Percentiles rank a stretch among this genome's conserved stretches.
These are phyloP conservation scores for Xylariomycetidae sp. DNA, from an alignment of 2,329 filamentous ascomycete genomes.

Conservation along the genomic window DNA sequence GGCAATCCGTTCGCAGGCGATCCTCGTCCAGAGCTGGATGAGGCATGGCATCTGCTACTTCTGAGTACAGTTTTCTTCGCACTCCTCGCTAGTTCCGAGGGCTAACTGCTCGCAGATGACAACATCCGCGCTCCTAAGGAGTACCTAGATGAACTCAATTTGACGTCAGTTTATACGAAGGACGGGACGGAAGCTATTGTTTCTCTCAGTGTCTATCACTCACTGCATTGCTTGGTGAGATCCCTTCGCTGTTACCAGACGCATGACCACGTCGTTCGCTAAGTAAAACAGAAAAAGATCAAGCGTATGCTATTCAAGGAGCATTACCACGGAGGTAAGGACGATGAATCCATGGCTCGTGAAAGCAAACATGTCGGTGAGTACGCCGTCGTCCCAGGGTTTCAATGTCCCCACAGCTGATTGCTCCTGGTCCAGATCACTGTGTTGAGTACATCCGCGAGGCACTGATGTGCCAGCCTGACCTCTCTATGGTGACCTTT, in stretches of 20 bases:
- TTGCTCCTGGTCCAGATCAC: conserved; percentile 4
- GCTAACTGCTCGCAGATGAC: conserved; percentile 1
- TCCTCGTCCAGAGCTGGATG: conserved; percentile 4
- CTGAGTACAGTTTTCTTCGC: not conserved
- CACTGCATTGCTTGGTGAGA: conserved; percentile 5
- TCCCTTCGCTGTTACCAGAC: too few species aligned
- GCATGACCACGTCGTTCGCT: not conserved
- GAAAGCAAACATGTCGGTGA: conserved; percentile 5
- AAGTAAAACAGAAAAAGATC: conserved; percentile 3
- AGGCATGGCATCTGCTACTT: conserved; percentile 7
- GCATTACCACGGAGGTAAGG: conserved; percentile 4
- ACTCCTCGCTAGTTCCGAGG: not conserved
- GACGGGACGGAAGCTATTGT: conserved; percentile 6
- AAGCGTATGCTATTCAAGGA: conserved; percentile 8
- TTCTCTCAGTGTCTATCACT: conserved; percentile 6
- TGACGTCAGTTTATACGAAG: conserved; percentile 6
- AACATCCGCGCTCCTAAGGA: conserved; percentile 6
- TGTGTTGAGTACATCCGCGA: conserved; percentile 8
- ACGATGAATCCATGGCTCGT: conserved; percentile 2
- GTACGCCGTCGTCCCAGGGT: not conserved
- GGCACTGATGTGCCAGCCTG: conserved; percentile 7
- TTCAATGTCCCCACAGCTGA: not conserved
- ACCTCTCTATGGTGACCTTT: conserved; percentile 7
- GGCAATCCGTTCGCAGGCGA: conserved; percentile 4
- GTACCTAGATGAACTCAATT: conserved; percentile 5